These are phyloP conservation scores for Saccharomycopsis fibuligera DNA, from an alignment of 805 yeast species.

Conservation along the genomic window DNA sequence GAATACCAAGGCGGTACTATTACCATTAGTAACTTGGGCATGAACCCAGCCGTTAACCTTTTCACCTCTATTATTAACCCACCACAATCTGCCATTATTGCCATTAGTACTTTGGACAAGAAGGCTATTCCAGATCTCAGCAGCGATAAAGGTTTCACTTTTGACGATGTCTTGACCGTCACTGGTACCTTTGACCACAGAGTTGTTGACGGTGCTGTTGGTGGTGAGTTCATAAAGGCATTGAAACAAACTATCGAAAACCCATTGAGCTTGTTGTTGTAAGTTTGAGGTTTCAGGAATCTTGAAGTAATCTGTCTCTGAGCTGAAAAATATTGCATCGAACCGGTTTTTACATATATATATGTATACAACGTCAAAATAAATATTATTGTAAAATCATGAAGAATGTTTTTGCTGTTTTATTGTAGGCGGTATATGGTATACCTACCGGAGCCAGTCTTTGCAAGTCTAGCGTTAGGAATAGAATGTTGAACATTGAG, in stretches of 20 bases:
- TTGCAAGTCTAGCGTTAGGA: no score
- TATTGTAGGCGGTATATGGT: no score
- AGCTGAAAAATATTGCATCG: no score
- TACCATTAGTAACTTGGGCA: constrained; percentile 97
- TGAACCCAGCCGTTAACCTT: constrained; percentile 88
- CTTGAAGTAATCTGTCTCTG: background rate
- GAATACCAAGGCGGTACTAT: constrained; percentile 99
- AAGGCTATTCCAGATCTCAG: constrained; percentile 89
- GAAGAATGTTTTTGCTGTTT: no score
- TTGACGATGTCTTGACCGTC: constrained; percentile 84
- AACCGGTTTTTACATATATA: no score
- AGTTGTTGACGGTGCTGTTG: constrained; percentile 94
- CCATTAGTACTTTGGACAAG: constrained; percentile 89
- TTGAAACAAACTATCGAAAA: constrained; percentile 88
- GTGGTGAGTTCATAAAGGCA: constrained; percentile 94
- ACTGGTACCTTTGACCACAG: constrained; percentile 99
- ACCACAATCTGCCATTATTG: constrained; percentile 91
- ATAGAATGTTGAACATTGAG: no score
- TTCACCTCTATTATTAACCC: constrained; percentile 98
- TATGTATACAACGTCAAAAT: no score
- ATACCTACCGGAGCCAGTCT: no score
- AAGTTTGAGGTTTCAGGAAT: no score
- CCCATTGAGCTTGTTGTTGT: constrained; percentile 89
- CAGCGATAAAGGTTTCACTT: constrained; percentile 84
- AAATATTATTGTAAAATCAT: no score